Evolutionary conservation across 2,329 filamentous ascomycete species (phyloP), one percentile per base, ranked within the genome.

Genomic region (Shiraia bambusicola): DNA sequence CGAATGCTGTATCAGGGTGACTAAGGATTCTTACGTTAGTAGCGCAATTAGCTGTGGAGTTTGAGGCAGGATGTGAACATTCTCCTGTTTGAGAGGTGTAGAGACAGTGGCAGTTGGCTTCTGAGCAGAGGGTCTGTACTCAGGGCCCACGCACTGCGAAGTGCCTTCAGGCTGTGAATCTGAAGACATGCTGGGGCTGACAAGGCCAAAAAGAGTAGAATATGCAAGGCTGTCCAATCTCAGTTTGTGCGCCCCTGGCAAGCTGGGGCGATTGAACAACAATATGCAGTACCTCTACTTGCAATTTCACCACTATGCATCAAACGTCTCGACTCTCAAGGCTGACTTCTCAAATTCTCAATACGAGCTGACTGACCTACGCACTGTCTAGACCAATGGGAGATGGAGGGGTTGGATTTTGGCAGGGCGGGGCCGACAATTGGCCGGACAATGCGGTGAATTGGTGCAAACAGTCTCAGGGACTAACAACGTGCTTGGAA

Each of bases 21-120:
- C 31, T 45, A 39, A 51, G 44, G 50, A 37, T 33, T 82, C 90
- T 78, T 83, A 96, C 93, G 93, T 96, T 72, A 98, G 80, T 54
- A 98, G 81, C 53, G 93, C 91, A 73, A 98, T 98, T 54, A 98
- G 81, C 76, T 98, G 93, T 34, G 93, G 91, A 9, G 93, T 96
- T 73, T 97, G 93, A 22, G 87, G 81, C 32, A 98, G 77, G 52
- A 94, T 86, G 66, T 90, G 86, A 53, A 98, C 88, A 75, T 95
- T 96, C 49, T 90, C 84, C 61, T 89, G 85, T 31, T 82, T 73
- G 28, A 96, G 83, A 46, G 82, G 79, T 42, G 84, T 91, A 10
- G 93, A 98, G 29, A 97, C 86, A 2, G 91, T 97, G 10, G 90
- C 90, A 43, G 80, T 86, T 28, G 89, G 90, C 66, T 92, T 94